Evolutionary conservation across 345 rosid species (phyloP).

Genomic region (Raphanus sativus): DNA sequence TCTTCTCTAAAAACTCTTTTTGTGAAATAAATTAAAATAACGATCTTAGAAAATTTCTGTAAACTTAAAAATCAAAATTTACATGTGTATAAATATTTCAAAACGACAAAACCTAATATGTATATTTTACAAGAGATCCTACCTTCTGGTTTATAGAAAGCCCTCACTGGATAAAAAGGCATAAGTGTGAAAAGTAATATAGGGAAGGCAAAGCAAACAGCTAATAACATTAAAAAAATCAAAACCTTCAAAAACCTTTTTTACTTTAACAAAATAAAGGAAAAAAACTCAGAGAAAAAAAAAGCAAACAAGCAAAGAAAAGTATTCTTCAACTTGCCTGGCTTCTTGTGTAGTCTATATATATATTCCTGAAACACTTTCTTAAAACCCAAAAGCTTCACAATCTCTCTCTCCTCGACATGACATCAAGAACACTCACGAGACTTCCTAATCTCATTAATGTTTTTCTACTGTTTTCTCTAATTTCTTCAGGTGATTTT

Average conservation of each 20-base stretch:
- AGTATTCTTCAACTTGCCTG: constrained; percentile 44
- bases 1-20: no score
- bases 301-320: constrained; percentile 64
- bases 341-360: constrained; percentile 29
- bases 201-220: constrained; percentile 47
- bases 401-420: constrained; percentile 31
- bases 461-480: constrained; percentile 42
- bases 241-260: constrained; percentile 35
- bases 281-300: background rate
- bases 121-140: constrained; percentile 24
- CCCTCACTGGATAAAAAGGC: constrained; percentile 39
- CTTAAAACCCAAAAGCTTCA: constrained; percentile 33
- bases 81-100: no score
- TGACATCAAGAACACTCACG: constrained; percentile 39
- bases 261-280: background rate
- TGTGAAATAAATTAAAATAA: no score
- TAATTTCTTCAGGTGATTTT: constrained; percentile 50
- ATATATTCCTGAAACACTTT: constrained; percentile 26
- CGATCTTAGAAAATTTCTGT: no score
- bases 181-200: constrained; percentile 44
- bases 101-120: background rate
- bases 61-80: no score
- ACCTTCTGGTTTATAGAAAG: constrained; percentile 27
- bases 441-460: constrained; percentile 37
- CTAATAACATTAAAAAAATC: constrained; percentile 3